These are phyloP conservation scores for Solanum dulcamara DNA, from an alignment of 257 asterid species.

Conservation along the genomic window DNA sequence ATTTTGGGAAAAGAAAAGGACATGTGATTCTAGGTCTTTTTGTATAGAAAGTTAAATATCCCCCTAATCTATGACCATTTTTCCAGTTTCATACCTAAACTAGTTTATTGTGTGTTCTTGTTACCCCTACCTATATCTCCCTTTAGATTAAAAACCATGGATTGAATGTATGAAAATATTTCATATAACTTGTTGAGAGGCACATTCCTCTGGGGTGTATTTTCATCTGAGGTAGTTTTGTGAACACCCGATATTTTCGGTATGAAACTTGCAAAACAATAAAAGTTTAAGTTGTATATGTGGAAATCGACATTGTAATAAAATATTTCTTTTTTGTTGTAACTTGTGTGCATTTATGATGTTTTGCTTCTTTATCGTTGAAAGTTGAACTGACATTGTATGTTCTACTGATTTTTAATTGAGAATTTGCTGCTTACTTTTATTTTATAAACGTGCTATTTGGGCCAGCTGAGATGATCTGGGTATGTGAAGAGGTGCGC, in stretches of 20 bases:
- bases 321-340: not conserved
- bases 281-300: not conserved
- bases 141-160: not conserved
- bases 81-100: not conserved
- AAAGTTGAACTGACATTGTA: not conserved
- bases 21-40: not conserved
- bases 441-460: not conserved
- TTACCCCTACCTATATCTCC: not conserved
- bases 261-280: not conserved
- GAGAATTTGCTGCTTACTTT: not conserved
- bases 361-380: not conserved
- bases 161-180: not conserved
- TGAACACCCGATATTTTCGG: not conserved
- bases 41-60: not conserved
- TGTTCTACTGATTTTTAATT: not conserved
- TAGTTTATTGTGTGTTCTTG: too few species aligned
- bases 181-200: not conserved
- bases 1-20: not conserved
- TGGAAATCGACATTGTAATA: not conserved
- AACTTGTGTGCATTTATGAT: not conserved
- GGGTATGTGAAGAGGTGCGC: not conserved
- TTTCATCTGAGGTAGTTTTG: not conserved
- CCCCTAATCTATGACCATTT: too few species aligned
- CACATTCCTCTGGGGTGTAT: not conserved
- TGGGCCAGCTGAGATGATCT: not conserved